Percentiles rank a stretch among this genome's conserved stretches.
phyloP scores from a whole-genome alignment of 805 yeast species.

The Ogataea trehalophila region DNA sequence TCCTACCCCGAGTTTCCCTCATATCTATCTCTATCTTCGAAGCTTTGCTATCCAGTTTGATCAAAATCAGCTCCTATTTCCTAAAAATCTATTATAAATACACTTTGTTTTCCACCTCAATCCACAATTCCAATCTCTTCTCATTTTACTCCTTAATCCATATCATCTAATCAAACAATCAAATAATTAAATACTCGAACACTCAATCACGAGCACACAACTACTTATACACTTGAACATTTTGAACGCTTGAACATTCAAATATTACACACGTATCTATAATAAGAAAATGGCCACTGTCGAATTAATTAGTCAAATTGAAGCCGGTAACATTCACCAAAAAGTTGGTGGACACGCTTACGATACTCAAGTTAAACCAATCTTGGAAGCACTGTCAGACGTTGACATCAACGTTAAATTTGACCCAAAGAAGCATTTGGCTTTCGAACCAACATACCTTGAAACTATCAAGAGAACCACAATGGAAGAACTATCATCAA shows the following conservation, averaged over 20 bases:
- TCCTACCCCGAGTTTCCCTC: no score
- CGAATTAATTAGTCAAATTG: conserved; percentile 30
- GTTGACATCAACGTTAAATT: conserved; percentile 29
- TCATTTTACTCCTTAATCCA: neutral
- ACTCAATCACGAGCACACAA: no score
- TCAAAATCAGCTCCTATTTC: no score
- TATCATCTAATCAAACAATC: neutral
- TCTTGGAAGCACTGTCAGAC: conserved; percentile 13
- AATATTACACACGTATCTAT: neutral
- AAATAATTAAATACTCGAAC: neutral
- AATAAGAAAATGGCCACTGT: conserved; percentile 25
- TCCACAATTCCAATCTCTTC: neutral
- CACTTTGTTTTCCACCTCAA: neutral
- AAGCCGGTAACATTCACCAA: conserved; percentile 35
- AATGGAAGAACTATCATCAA: conserved; percentile 47
- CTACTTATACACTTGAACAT: neutral
- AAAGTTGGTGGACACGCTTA: conserved; percentile 31
- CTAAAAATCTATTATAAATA: neutral
- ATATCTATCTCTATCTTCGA: no score
- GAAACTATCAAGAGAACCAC: conserved; percentile 35
- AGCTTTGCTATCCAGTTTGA: no score
- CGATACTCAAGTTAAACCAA: conserved; percentile 29
- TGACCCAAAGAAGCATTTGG: conserved; percentile 36
- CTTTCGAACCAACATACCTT: conserved; percentile 32
- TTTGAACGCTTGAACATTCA: neutral